Evolutionary conservation across 345 rosid species (phyloP).

Genomic region (Rhizophora mangle): DNA sequence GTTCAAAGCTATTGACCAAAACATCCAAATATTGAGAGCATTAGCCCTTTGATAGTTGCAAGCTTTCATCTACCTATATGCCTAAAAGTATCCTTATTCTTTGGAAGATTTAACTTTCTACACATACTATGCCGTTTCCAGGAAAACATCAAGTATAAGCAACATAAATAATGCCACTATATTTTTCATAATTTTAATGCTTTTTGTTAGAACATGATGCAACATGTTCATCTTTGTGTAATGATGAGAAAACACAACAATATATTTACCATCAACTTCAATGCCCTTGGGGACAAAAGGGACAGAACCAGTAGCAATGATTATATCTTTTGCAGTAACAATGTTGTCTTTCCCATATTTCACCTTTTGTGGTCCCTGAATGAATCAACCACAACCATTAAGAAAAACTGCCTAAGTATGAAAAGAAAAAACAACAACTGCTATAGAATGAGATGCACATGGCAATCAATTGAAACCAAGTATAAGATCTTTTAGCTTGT

Average conservation of each 20-base stretch:
- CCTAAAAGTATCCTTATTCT: no score
- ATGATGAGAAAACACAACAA: slow-evolving; percentile 4
- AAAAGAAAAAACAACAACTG: no score
- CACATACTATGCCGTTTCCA: no score
- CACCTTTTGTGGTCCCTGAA: slow-evolving; percentile 92
- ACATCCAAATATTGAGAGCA: not conserved
- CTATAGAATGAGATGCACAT: not conserved
- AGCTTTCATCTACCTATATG: no score
- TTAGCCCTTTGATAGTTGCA: no score
- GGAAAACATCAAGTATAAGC: no score
- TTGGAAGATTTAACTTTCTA: no score
- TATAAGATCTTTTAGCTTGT: no score
- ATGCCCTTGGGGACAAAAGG: slow-evolving; percentile 99
- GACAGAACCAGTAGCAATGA: slow-evolving; percentile 96
- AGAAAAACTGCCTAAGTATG: no score
- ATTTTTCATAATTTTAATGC: no score
- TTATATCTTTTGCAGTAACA: slow-evolving; percentile 72
- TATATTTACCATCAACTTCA: slow-evolving; percentile 83
- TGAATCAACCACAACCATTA: not conserved
- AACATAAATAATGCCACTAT: no score
- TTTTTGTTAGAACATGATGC: no score
- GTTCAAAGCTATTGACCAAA: not conserved
- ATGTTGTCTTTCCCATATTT: slow-evolving; percentile 71
- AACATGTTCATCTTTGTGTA: not conserved
- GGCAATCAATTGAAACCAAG: not conserved